phyloP scores from a whole-genome alignment of 1,139 yeast species.

The Groenewaldozyma sp. region DNA sequence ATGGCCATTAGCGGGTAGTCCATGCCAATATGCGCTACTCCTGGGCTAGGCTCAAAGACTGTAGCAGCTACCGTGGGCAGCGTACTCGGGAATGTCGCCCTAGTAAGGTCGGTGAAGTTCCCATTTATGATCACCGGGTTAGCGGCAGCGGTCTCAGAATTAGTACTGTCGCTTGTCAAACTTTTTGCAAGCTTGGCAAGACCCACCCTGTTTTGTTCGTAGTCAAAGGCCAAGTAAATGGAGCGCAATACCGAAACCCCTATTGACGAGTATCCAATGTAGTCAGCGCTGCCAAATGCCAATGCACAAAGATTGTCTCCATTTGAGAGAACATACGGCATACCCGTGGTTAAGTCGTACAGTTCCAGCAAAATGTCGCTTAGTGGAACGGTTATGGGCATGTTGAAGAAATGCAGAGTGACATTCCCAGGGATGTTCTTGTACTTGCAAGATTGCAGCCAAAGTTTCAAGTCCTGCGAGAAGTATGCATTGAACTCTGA shows the following conservation, averaged over 20 bases:
- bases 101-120: slow-evolving; percentile 3
- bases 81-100: background rate
- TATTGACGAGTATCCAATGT: slow-evolving; percentile 45
- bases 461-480: slow-evolving; percentile 39
- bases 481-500: slow-evolving; percentile 67
- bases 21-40: background rate
- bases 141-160: background rate
- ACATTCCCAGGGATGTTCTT: slow-evolving; percentile 45
- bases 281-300: slow-evolving; percentile 43
- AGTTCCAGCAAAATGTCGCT: slow-evolving; percentile 41
- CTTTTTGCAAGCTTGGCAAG: slow-evolving; percentile 28
- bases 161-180: background rate
- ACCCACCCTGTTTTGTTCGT: slow-evolving; percentile 50
- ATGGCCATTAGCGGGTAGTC: background rate
- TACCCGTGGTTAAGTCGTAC: slow-evolving; percentile 20
- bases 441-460: slow-evolving; percentile 61
- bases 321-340: slow-evolving; percentile 36
- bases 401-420: slow-evolving; percentile 45
- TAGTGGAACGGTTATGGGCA: slow-evolving; percentile 46
- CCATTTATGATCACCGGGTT: slow-evolving; percentile 6
- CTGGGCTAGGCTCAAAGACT: background rate
- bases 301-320: slow-evolving; percentile 54
- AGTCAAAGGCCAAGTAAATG: slow-evolving; percentile 59
- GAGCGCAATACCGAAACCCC: slow-evolving; percentile 55
- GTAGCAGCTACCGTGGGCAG: background rate